These are phyloP conservation scores for Claviceps pusilla DNA, from an alignment of 2,329 filamentous ascomycete species.

Conservation along the genomic window DNA sequence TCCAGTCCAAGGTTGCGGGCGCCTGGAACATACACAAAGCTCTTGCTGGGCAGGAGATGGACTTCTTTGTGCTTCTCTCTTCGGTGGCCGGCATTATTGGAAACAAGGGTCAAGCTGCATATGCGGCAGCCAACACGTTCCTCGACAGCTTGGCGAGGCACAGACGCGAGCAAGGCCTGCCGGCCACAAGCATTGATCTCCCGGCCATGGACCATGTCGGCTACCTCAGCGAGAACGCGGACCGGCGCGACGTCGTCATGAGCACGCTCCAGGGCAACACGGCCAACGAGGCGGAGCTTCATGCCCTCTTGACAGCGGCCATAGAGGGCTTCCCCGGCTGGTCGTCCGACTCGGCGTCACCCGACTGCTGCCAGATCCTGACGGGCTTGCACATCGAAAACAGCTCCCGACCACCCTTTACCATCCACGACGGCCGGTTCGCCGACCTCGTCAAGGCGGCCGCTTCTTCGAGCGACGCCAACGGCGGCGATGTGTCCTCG, in stretches of 20 bases:
- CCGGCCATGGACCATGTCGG: conserved; percentile 35
- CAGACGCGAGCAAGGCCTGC: conserved; percentile 23
- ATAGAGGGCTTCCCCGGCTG: conserved; percentile 24
- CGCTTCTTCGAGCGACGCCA: neutral
- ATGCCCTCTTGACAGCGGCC: conserved; percentile 36
- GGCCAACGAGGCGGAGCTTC: conserved; percentile 37
- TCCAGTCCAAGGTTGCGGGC: conserved; percentile 36
- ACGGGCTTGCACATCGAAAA: conserved; percentile 36
- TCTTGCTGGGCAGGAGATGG: conserved; percentile 23
- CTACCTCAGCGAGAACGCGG: conserved; percentile 27
- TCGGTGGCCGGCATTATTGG: conserved; percentile 36
- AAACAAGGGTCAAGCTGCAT: conserved; percentile 36
- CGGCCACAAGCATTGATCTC: conserved; percentile 29
- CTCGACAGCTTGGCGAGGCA: conserved; percentile 19
- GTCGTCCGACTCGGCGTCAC: conserved; percentile 13
- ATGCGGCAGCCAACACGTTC: conserved; percentile 35
- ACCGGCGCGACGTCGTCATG: conserved; percentile 24
- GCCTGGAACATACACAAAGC: conserved; percentile 39
- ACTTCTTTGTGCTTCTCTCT: conserved; percentile 42
- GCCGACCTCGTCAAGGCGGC: neutral
- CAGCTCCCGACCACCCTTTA: conserved; percentile 33
- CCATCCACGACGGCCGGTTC: conserved; percentile 14
- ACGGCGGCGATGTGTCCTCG: neutral
- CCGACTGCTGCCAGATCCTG: conserved; percentile 27
- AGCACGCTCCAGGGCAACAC: conserved; percentile 33